Evolutionary conservation across 768 basidiomycete genomes (phyloP), one percentile per base, ranked within the genome.

Genomic region (Termitomyces sp.): DNA sequence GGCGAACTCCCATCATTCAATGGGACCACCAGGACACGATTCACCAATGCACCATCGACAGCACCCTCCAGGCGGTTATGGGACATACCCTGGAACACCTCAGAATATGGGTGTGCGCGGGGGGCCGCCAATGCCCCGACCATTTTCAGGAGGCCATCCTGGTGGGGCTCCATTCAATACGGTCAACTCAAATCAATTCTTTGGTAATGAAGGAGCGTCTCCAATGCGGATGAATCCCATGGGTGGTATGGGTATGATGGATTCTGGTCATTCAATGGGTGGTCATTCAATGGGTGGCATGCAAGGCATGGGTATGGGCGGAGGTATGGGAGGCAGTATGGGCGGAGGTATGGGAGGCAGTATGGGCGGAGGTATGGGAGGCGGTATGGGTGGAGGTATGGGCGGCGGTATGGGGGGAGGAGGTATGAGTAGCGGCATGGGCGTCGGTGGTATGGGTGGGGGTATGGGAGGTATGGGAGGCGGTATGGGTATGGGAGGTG

Each of bases 211-310:
- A 37, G 65, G 62, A 17, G 57, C 47, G 5, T 70, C 71, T 27
- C 74, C 75, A 9, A 73, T 75, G 67, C 58, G 74, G 27, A 74
- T 76, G 70, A 68, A 68, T 32, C 41, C 63, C 0, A 68, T 69
- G 66, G 63, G 62, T 38, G 62, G 66, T 16, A 65, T 66, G 62
- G 58, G 61, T 16, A 61, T 63, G 59, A 58, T 63, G 53, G 64
- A 66, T 31, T 50, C 58, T 19, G 54, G 62, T 29, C 63, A 60
- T 53, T 45, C 60, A 23, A 63, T 67, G 58, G 63, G 63, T 11
- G 60, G 59, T 17, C 63, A 59, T 53, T 43, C 59, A 21, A 63
- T 67, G 50, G 63, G 63, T 5, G 60, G 57, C 14, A 64, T 64
- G 50, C 49, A 50, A 46, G 58, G 62, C 16, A 72, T 71, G 66